Evolutionary conservation across 2,329 filamentous ascomycete genomes (phyloP), one percentile per base, ranked within the genome.

Genomic region (Fusarium tjaetaba): DNA sequence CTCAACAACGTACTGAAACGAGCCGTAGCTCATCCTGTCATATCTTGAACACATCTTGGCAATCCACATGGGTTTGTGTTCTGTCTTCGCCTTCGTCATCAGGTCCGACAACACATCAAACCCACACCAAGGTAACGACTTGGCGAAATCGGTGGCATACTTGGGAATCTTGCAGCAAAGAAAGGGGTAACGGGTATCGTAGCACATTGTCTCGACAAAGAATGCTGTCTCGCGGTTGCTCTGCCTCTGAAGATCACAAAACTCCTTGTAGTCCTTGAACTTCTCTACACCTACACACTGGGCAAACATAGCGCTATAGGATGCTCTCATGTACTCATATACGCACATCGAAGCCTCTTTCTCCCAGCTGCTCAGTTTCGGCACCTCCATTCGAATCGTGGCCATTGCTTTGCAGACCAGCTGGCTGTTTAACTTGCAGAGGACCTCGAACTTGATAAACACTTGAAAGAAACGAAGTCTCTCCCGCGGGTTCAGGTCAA

Each of bases 291-390:
- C 11, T 20, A 36, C 6, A n/a, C 26, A 41, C 6, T 39, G 26
- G 8, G 22, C 26, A 13, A 39, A 32, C 16, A 60, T 20, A 14
- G 45, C 45, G 8, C 20, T 49, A 20, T 39, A 60, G 18, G 10
- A 38, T 11, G 34, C 43, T 15, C 30, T 24, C 7, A 60, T 28
- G 10, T 74, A 73, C 18, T 51, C n/a, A 10, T 59, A 26, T 13
- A 73, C 61, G 41, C 65, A 69, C 13, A 15, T 5, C 7, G 59
- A 14, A 11, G 46, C 18, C 16, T 66, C 30, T 3, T 26, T 15
- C 13, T 66, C 61, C 52, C 28, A 22, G 9, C 30, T 11, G 24
- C 18, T 30, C 4, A 41, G 8, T 11, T 20, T 10, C 16, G 24
- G 11, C 30, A 11, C 13, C 18, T 20, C 5, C 30, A 18, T 15